Evolutionary conservation across 805 yeast species (phyloP), one percentile per base, ranked within the genome.

Genomic region (Vanderwaltozyma polyspora): DNA sequence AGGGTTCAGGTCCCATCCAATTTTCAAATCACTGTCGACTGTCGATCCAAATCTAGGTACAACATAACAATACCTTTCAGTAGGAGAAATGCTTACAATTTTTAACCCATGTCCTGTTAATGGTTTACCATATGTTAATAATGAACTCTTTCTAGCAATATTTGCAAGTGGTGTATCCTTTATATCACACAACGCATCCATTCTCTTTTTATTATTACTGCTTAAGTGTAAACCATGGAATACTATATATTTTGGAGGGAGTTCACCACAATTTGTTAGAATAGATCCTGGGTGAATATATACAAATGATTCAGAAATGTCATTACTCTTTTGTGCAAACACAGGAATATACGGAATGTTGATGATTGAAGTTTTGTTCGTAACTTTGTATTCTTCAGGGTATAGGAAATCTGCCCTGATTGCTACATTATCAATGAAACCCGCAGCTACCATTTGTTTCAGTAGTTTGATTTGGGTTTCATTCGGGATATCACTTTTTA

Each of bases 401-500:
- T 76, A 59, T 22, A 75, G 45, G n/a, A 37, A 40, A 49, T 87
- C 96, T 1, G 84, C 87, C 41, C 97, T 67, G 12, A 84, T 71
- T 1, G 94, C 94, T 16, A 89, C 70, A 51, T 83, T 94, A 55
- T 91, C 99, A 26, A 91, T 68, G 48, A 82, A 91, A 0, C 97
- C 98, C 0, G 96, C 79, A 5, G 95, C 73, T 3, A 89, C 66
- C 76, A 91, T 87, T 59, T 91, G 99, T 50, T 85, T 87, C 41
- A 91, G 58, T 1, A 91, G 80, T 34, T 74, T 70, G 5, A 85
- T 52, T 59, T 91, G 98, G 5, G 59, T 52, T 25, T 72, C 70
- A 7, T 68, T 60, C 1, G 96, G 96, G 6, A 80, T 72, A 0
- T 66, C 71, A n/a, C 82, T 59, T 49, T 67, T 74, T 45, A 74